Percentiles rank a stretch among this genome's conserved stretches.
These are phyloP conservation scores for Pichia sorboxylosa DNA, from an alignment of 1,139 yeast species.

Conservation along the genomic window DNA sequence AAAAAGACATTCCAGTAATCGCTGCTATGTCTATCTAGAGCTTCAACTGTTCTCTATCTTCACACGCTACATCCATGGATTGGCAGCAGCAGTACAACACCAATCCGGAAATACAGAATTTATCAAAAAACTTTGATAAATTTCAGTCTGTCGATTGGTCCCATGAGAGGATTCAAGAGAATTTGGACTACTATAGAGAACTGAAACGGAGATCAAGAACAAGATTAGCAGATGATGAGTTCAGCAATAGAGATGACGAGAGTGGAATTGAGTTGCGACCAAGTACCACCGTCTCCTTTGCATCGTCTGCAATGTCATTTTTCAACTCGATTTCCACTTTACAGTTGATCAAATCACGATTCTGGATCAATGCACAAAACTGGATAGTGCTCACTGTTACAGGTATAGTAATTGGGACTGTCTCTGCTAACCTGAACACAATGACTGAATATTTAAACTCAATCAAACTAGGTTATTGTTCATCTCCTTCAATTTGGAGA, in stretches of 20 bases:
- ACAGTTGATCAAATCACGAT: conserved; percentile 8
- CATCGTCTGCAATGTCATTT: conserved; percentile 4
- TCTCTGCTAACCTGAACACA: conserved; percentile 73
- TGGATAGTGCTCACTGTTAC: conserved; percentile 69
- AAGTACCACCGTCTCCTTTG: not conserved
- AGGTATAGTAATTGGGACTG: conserved; percentile 66
- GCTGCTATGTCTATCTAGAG: too few relatives aligned
- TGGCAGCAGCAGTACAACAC: conserved; percentile 10
- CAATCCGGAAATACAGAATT: conserved; percentile 4
- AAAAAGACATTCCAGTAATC: too few relatives aligned
- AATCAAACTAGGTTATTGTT: conserved; percentile 58
- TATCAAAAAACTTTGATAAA: conserved; percentile 36
- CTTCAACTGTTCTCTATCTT: too few relatives aligned
- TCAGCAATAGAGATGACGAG: too few relatives aligned
- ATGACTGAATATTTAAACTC: conserved; percentile 82
- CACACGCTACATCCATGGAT: too few relatives aligned
- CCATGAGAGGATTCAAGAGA: conserved; percentile 57
- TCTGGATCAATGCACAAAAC: conserved; percentile 42
- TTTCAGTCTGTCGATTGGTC: conserved; percentile 79
- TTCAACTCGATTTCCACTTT: conserved; percentile 7
- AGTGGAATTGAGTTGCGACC: too few relatives aligned
- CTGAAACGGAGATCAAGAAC: conserved; percentile 10
- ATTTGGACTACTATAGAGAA: conserved; percentile 27
- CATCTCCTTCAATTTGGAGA: not conserved
- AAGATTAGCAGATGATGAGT: too few relatives aligned